Percentiles rank a stretch among this genome's conserved stretches.
phyloP scores from a whole-genome alignment of 1,139 yeast genomes.

The Candida sp. region DNA sequence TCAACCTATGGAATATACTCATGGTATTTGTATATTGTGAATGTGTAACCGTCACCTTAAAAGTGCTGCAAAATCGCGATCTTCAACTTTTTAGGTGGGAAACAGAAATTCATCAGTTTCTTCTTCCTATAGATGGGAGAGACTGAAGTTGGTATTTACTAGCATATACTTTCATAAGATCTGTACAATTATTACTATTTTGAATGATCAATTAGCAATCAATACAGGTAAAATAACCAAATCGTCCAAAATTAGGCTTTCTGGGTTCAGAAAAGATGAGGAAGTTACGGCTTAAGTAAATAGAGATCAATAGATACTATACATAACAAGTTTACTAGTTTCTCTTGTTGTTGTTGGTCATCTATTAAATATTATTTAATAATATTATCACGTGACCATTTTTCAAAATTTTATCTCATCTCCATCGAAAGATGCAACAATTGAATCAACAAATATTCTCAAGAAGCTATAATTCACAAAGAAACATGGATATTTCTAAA shows the following conservation, averaged over 20 bases:
- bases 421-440: neutral
- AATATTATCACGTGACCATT: neutral
- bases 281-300: no score
- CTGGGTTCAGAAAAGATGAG: no score
- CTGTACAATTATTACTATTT: no score
- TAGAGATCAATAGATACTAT: no score
- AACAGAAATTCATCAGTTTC: neutral
- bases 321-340: no score
- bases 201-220: no score
- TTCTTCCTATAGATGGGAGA: neutral
- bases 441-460: neutral
- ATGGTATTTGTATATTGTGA: neutral
- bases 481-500: slow-evolving; percentile 83
- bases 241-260: no score
- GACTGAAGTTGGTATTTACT: no score
- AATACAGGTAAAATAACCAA: no score
- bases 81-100: neutral
- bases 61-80: neutral
- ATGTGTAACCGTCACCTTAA: neutral
- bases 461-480: neutral
- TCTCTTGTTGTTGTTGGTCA: no score
- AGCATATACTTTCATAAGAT: no score
- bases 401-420: slow-evolving; percentile 4
- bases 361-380: no score
- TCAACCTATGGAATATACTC: slow-evolving; percentile 1